Conservation (phyloP, 1,284 basidiomycete species). For the Tylopilus sp. region DNA sequence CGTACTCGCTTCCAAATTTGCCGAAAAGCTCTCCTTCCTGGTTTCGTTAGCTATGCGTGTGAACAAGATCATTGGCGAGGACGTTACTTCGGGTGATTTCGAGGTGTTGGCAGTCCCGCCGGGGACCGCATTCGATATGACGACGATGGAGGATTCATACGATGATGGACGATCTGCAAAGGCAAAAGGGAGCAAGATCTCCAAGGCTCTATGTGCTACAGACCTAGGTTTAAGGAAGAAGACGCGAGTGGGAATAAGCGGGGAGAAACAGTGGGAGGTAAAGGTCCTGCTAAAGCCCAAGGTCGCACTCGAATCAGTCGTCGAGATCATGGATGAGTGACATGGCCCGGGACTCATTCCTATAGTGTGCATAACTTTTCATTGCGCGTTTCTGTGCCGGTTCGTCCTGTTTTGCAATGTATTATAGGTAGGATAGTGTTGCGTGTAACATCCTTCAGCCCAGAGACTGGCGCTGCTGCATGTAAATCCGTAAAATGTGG, state of each 20-base stretch:
- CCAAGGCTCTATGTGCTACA: conserved; percentile 33
- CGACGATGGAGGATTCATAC: conserved; percentile 34
- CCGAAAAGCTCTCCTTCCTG: conserved; percentile 30
- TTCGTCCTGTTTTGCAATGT: neutral
- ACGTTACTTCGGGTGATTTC: conserved; percentile 33
- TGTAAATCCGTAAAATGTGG: too few relatives aligned
- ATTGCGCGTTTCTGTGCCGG: neutral
- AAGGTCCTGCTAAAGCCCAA: conserved; percentile 33
- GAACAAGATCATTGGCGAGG: conserved; percentile 34
- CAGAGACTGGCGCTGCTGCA: too few relatives aligned
- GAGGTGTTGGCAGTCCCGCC: conserved; percentile 31
- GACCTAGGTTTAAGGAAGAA: conserved; percentile 34
- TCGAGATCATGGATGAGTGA: conserved; percentile 35
- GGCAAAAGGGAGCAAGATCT: neutral
- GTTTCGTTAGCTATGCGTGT: conserved; percentile 27
- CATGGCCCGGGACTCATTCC: neutral
- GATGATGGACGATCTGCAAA: conserved; percentile 23
- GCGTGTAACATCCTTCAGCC: neutral
- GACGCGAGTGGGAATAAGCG: conserved; percentile 20
- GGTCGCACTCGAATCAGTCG: conserved; percentile 33
- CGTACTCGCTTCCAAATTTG: conserved; percentile 25
- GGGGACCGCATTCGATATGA: conserved; percentile 23
- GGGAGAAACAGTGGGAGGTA: conserved; percentile 33
- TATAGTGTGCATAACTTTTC: neutral
- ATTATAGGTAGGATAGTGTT: neutral